Percentiles rank a stretch among this genome's conserved stretches.
phyloP scores from a whole-genome alignment of 164 flowering plant genomes.

The Warburgia ugandensis region DNA sequence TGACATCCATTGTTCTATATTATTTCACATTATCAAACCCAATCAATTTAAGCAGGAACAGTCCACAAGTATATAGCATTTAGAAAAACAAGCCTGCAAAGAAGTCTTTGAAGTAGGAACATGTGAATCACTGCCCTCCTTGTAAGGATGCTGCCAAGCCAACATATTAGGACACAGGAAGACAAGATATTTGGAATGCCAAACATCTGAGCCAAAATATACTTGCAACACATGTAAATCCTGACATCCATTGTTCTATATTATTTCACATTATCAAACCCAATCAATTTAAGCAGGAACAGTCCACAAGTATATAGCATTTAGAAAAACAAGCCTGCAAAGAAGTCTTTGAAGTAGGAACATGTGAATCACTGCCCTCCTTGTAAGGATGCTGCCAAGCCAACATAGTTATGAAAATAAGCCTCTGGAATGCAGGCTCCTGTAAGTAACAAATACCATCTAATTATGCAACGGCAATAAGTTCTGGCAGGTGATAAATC shows the following conservation, averaged over 20 bases:
- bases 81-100: conserved; percentile 43
- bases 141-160: conserved; percentile 88
- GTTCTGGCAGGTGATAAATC: not conserved
- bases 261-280: no score
- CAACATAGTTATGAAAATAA: conserved; percentile 88
- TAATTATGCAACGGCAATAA: not conserved
- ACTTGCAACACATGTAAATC: no score
- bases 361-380: conserved; percentile 20
- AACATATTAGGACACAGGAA: no score
- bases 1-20: no score
- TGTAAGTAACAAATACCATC: conserved; percentile 20
- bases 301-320: no score
- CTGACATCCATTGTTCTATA: no score
- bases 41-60: no score
- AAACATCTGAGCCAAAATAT: no score
- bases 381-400: conserved; percentile 88
- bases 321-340: conserved; percentile 42
- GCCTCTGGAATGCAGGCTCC: conserved; percentile 88
- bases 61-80: no score
- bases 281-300: no score
- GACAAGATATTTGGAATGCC: no score
- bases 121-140: conserved; percentile 20
- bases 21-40: no score
- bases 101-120: conserved; percentile 23
- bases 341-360: conserved; percentile 23